Conservation (phyloP, 1,284 basidiomycete genomes). For the Malassezia nana region DNA sequence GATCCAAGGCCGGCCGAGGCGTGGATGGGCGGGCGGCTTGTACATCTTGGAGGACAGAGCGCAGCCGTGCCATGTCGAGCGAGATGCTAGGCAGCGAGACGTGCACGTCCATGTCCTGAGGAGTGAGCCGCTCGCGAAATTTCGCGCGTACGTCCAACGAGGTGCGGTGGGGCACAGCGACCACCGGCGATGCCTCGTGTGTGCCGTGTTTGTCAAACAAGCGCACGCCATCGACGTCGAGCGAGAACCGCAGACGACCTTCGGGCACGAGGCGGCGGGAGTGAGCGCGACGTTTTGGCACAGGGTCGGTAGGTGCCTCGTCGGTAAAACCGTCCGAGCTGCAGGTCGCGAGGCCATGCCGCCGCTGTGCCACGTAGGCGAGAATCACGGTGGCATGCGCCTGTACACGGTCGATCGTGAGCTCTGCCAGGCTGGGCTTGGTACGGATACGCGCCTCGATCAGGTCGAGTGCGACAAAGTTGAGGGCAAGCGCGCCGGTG, state of each 20-base stretch:
- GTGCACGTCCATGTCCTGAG: neutral
- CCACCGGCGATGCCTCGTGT: neutral
- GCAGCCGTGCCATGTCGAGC: neutral
- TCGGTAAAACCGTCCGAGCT: conserved; percentile 9
- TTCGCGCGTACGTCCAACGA: neutral
- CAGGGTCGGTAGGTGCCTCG: neutral
- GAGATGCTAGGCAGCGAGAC: neutral
- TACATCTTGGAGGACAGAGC: neutral
- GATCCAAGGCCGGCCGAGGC: too few species aligned
- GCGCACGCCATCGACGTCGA: neutral
- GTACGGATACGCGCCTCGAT: conserved; percentile 28
- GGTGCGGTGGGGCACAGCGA: neutral
- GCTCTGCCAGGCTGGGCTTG: conserved; percentile 25
- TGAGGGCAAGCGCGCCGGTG: neutral
- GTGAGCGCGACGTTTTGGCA: too few species aligned
- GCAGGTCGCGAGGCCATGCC: neutral
- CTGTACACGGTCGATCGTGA: neutral
- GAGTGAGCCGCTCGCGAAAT: neutral
- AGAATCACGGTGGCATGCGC: conserved; percentile 1
- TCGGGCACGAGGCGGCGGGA: neutral
- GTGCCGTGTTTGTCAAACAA: neutral
- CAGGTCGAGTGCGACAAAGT: conserved; percentile 34
- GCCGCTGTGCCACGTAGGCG: conserved; percentile 22
- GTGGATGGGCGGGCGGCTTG: neutral
- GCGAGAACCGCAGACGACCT: neutral